Conservation (phyloP, 1,284 basidiomycete genomes). For the Takashimella koratensis region DNA sequence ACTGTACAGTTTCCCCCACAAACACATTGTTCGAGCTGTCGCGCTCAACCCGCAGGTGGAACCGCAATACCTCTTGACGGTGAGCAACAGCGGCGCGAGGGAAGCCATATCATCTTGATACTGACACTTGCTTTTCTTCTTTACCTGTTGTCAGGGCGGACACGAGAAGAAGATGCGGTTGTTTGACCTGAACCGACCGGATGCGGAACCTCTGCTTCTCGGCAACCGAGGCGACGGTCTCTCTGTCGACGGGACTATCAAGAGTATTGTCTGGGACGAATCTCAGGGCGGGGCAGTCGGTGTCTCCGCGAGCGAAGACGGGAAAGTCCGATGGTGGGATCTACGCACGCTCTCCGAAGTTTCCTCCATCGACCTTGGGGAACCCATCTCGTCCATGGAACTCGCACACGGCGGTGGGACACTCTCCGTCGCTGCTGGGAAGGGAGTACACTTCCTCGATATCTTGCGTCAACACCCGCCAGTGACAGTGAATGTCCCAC, state of each 20-base stretch:
- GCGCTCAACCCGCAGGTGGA: conserved; percentile 58
- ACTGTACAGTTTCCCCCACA: conserved; percentile 91
- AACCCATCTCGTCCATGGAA: conserved; percentile 91
- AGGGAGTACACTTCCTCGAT: conserved; percentile 76
- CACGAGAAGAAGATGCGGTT: conserved; percentile 97
- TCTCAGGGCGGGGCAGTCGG: conserved; percentile 63
- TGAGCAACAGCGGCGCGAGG: conserved; percentile 15
- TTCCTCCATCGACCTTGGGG: conserved; percentile 67
- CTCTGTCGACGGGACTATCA: conserved; percentile 78
- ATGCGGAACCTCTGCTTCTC: conserved; percentile 80
- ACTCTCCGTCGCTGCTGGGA: conserved; percentile 85
- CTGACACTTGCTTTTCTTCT: too few species aligned
- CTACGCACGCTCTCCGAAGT: conserved; percentile 69
- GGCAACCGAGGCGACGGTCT: conserved; percentile 57
- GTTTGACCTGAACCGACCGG: conserved; percentile 78
- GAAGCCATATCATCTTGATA: background rate
- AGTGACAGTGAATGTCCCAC: conserved; percentile 58
- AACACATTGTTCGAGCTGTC: conserved; percentile 95
- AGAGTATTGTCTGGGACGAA: conserved; percentile 89
- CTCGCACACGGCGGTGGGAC: conserved; percentile 76
- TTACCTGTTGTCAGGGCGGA: conserved; percentile 65
- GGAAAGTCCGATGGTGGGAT: conserved; percentile 97
- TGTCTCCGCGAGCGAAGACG: conserved; percentile 88
- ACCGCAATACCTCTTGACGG: conserved; percentile 49
- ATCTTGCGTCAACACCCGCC: conserved; percentile 54